phyloP scores from a whole-genome alignment of 768 basidiomycete species.

The Psilocybe sp. region DNA sequence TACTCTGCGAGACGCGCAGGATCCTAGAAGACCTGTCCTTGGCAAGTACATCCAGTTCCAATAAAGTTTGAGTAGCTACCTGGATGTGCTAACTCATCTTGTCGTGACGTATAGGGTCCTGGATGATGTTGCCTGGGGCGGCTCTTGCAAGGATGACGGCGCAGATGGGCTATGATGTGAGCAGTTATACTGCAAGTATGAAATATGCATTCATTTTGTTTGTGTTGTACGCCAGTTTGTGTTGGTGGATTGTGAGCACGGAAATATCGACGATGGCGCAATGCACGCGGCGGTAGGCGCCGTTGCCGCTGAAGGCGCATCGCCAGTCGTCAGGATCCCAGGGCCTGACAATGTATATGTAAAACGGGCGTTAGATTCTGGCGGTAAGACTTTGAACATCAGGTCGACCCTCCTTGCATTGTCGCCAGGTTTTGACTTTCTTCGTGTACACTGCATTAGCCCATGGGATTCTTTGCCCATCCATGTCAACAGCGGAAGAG shows the following conservation, averaged over 20 bases:
- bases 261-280: conserved; percentile 17
- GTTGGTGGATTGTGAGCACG: conserved; percentile 19
- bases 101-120: conserved; percentile 11
- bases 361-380: conserved; percentile 15
- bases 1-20: conserved; percentile 15
- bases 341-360: conserved; percentile 12
- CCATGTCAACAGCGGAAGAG: conserved; percentile 13
- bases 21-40: conserved; percentile 15
- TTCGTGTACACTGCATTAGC: too few relatives aligned
- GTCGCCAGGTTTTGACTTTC: too few relatives aligned
- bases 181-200: neutral
- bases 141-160: conserved; percentile 16
- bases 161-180: conserved; percentile 19
- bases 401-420: too few relatives aligned
- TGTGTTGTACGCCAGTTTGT: conserved; percentile 10
- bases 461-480: conserved; percentile 16
- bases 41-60: conserved; percentile 6
- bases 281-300: conserved; percentile 20
- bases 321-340: conserved; percentile 16
- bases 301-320: conserved; percentile 15
- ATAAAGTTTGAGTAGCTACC: neutral
- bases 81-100: neutral
- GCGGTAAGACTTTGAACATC: too few relatives aligned
- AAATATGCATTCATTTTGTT: neutral
- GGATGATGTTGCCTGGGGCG: conserved; percentile 20